Percentiles rank a stretch among this genome's conserved stretches.
These are phyloP conservation scores for Populus hybrid DNA, from an alignment of 441 rosid genomes.

Conservation along the genomic window DNA sequence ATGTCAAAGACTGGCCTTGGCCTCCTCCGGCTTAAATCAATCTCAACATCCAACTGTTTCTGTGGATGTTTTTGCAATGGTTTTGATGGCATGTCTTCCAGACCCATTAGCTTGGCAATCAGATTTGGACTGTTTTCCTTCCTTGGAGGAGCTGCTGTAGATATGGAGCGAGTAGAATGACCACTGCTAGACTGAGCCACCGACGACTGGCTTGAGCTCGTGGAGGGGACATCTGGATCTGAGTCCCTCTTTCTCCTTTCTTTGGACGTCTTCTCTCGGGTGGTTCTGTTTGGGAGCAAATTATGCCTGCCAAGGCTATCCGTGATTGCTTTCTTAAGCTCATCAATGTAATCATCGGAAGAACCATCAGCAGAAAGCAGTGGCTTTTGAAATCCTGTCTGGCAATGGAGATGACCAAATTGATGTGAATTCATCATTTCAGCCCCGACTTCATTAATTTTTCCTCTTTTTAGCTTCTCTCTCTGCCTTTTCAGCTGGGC, in stretches of 20 bases:
- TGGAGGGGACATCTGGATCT: slow-evolving; percentile 49
- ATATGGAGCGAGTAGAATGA: slow-evolving; percentile 37
- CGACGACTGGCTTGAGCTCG: slow-evolving; percentile 70
- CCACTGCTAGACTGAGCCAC: slow-evolving; percentile 22
- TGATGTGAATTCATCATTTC: slow-evolving; percentile 35
- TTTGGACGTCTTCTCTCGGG: slow-evolving; percentile 25
- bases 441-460: slow-evolving; percentile 28
- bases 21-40: slow-evolving; percentile 22
- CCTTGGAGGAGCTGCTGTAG: slow-evolving; percentile 31
- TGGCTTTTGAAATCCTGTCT: slow-evolving; percentile 26
- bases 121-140: slow-evolving; percentile 48
- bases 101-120: slow-evolving; percentile 94
- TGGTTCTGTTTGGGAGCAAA: slow-evolving; percentile 35
- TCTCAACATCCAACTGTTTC: slow-evolving; percentile 27
- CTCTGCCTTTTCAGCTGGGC: slow-evolving; percentile 44
- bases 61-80: slow-evolving; percentile 21
- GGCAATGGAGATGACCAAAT: slow-evolving; percentile 30
- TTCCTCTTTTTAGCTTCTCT: slow-evolving; percentile 31
- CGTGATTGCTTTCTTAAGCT: slow-evolving; percentile 53
- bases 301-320: slow-evolving; percentile 62
- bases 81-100: slow-evolving; percentile 57
- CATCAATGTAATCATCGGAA: slow-evolving; percentile 54
- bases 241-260: slow-evolving; percentile 32
- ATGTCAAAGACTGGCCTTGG: slow-evolving; percentile 30
- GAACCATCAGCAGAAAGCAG: slow-evolving; percentile 43